Base-by-base conservation (phyloP, 2,329 filamentous ascomycete genomes). In the Arthrobotrys conoides region DNA sequence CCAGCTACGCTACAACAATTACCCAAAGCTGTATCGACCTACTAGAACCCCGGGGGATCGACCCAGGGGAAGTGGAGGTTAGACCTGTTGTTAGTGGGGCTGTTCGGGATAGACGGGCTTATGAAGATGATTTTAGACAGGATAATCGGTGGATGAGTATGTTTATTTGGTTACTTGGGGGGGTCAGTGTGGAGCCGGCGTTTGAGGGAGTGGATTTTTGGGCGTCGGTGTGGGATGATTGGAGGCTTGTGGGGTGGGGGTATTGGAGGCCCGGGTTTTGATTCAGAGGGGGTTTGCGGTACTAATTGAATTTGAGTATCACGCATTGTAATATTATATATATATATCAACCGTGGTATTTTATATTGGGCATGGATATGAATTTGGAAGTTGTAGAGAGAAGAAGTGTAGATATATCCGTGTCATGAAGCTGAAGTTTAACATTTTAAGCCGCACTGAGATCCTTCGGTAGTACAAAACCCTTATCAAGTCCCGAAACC, bases 181-280 rank as follows among this genome's bases (percentile, higher is more conserved):
- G 12, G 9, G 12, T 30, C 46, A 4, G 46, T 1, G 20, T 4
- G 18, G 20, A 49, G 9, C 18, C 16, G 2, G 9, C 12, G 0
- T 2, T 2, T 22, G 20, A 10, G 6, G 20, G 18, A 24, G 46
- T 14, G 9, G 22, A 53, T n/a, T n/a, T 30, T n/a, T 53, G 65
- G 33, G 49, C 16, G 1, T n/a, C 20, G 6, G 33, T 68, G 6
- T 68, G 65, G 65, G 65, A 68, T 36, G 51, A 68, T 33, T 46
- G 51, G 65, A 44, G 49, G 33, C 18, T 57, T 1, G 14, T 24
- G 3, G 12, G 12, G 20, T 57, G 49, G 65, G 51, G 65, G 30
- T 68, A 68, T 30, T 53, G 22, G 49, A 5, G 5, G 14, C 49
- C 49, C 1, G 22, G n/a, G 12, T 27, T 53, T 53, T 16, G 18